phyloP scores from a whole-genome alignment of 23 red algal species.

The Gracilaria caudata region DNA sequence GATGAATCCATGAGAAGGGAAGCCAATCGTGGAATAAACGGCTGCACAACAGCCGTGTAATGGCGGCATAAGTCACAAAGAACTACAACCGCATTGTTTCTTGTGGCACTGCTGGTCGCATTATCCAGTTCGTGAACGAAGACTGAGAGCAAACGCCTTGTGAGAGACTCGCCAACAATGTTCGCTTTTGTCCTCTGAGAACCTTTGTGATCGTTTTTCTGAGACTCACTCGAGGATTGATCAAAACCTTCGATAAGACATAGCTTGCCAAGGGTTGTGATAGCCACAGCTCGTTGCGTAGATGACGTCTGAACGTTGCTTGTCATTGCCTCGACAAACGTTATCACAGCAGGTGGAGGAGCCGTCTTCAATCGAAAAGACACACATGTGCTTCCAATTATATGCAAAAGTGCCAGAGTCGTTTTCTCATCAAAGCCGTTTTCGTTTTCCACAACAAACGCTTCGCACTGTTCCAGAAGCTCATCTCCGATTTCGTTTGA shows the following conservation, averaged over 20 bases:
- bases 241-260: conserved; percentile 40
- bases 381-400: conserved; percentile 45
- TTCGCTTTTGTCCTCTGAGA: not conserved
- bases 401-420: conserved; percentile 9
- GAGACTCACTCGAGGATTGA: not conserved
- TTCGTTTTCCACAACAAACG: conserved; percentile 4
- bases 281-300: conserved; percentile 35
- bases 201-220: not conserved
- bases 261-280: conserved; percentile 62
- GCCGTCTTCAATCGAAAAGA: conserved; percentile 13
- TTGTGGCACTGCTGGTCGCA: conserved; percentile 43
- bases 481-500: conserved; percentile 29
- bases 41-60: conserved; percentile 74
- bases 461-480: conserved; percentile 42
- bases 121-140: conserved; percentile 69
- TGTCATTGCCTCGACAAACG: conserved; percentile 50
- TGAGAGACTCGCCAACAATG: conserved; percentile 32
- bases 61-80: conserved; percentile 79
- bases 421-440: not conserved
- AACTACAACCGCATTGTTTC: conserved; percentile 73
- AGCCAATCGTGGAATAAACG: conserved; percentile 62
- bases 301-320: conserved; percentile 42
- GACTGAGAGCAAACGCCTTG: conserved; percentile 36
- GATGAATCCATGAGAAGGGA: conserved; percentile 56
- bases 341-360: conserved; percentile 23